A percentile compares a stretch with the other conserved stretches of the same genome.
phyloP scores from a whole-genome alignment of 495 filamentous ascomycete species.

The Lasiosphaeria ovina region DNA sequence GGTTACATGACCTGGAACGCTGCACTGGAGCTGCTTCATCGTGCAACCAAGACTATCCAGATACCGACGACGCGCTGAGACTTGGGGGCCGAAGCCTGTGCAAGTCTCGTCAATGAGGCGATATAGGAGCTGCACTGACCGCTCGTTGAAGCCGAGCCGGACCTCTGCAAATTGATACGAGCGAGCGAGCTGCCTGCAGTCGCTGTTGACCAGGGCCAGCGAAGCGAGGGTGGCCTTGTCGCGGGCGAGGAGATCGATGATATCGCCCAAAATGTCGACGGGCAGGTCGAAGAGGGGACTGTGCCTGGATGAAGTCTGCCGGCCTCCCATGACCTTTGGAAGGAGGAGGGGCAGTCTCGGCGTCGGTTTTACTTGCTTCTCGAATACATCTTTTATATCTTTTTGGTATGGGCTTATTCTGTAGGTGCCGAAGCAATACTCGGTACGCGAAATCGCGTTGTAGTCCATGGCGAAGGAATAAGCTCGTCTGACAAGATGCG shows the following conservation, averaged over 20 bases:
- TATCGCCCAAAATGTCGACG: not conserved
- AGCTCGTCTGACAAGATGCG: no score
- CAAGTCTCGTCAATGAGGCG: not conserved
- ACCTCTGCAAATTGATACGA: not conserved
- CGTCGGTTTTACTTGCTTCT: not conserved
- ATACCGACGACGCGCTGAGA: not conserved
- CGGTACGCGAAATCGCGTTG: no score
- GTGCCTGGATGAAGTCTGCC: not conserved
- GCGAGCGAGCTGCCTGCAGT: conserved; percentile 2
- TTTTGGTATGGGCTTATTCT: no score
- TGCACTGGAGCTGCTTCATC: no score
- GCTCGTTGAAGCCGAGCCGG: not conserved
- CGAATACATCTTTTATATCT: not conserved
- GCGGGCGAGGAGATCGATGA: not conserved
- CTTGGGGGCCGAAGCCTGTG: not conserved
- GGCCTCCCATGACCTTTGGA: not conserved
- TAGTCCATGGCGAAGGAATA: no score
- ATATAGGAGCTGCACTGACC: not conserved
- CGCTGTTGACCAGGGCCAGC: conserved; percentile 1
- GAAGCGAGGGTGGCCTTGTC: not conserved
- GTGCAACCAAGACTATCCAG: not conserved
- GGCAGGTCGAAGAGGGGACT: not conserved
- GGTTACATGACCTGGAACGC: not conserved
- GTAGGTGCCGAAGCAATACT: no score
- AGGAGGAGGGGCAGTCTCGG: not conserved